phyloP scores from a whole-genome alignment of 1,139 yeast species.

The Nakaseomyces uthaithaninus region DNA sequence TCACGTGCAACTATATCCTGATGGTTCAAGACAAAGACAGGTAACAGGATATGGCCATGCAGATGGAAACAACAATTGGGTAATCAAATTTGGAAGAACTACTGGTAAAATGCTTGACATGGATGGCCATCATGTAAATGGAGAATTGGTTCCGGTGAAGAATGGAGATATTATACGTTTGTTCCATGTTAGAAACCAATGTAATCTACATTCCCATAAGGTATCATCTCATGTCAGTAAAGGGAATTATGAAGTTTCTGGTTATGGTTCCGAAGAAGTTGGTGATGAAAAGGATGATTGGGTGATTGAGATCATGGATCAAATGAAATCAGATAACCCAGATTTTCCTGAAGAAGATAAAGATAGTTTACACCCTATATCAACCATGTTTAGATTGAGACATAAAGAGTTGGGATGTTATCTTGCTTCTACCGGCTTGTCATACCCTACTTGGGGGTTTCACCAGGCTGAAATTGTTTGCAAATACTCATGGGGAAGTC shows the following conservation, averaged over 20 bases:
- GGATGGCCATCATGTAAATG: conserved; percentile 22
- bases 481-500: conserved; percentile 40
- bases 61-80: conserved; percentile 60
- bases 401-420: conserved; percentile 63
- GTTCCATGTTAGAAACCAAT: conserved; percentile 44
- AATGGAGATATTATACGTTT: conserved; percentile 53
- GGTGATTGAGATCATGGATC: conserved; percentile 57
- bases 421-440: conserved; percentile 60
- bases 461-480: conserved; percentile 76
- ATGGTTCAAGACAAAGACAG: conserved; percentile 67
- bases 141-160: conserved; percentile 29
- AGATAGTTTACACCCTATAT: conserved; percentile 50
- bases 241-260: conserved; percentile 53
- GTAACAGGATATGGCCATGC: conserved; percentile 69
- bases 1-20: conserved; percentile 60
- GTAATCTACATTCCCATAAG: conserved; percentile 56
- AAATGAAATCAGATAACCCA: conserved; percentile 45
- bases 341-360: conserved; percentile 35
- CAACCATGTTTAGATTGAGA: conserved; percentile 58
- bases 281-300: conserved; percentile 67
- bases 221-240: conserved; percentile 49
- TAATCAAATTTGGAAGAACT: conserved; percentile 34
- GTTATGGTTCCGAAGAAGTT: conserved; percentile 49
- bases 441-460: conserved; percentile 77
- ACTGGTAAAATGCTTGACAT: conserved; percentile 26